Conservation (phyloP, 768 basidiomycete species). For the Naganishia onofrii region DNA sequence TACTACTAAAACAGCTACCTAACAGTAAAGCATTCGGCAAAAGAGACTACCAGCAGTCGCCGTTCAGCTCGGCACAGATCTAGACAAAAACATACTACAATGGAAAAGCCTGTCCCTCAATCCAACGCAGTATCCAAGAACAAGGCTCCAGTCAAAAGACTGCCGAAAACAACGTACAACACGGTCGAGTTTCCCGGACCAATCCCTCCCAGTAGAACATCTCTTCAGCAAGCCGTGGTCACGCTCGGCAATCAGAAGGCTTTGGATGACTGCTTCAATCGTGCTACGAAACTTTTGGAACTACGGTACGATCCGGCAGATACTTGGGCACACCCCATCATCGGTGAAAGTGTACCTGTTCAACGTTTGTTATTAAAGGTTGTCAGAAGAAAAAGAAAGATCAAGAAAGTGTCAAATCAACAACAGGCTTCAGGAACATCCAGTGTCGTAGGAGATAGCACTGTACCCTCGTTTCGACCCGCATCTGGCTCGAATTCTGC, state of each 20-base stretch:
- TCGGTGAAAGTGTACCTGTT: slow-evolving; percentile 72
- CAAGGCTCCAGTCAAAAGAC: slow-evolving; percentile 17
- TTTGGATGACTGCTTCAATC: slow-evolving; percentile 70
- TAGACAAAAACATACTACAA: background rate
- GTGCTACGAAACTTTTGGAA: slow-evolving; percentile 60
- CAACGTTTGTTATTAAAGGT: slow-evolving; percentile 82
- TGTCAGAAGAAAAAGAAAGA: slow-evolving; percentile 62
- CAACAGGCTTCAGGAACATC: background rate
- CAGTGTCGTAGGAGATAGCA: background rate
- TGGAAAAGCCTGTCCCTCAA: background rate
- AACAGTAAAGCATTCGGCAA: too few relatives aligned
- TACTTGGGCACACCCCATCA: slow-evolving; percentile 76
- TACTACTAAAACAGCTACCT: too few relatives aligned
- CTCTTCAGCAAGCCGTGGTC: slow-evolving; percentile 12
- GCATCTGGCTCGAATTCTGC: too few relatives aligned
- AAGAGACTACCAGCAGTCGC: too few relatives aligned
- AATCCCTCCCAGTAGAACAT: slow-evolving; percentile 5
- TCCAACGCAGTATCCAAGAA: background rate
- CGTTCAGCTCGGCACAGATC: background rate
- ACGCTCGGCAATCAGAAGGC: slow-evolving; percentile 40
- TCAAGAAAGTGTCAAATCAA: slow-evolving; percentile 39
- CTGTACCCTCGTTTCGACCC: too few relatives aligned
- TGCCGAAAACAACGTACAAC: slow-evolving; percentile 22
- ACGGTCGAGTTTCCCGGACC: slow-evolving; percentile 30
- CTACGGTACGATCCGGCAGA: slow-evolving; percentile 70